Base-by-base conservation (phyloP, 1,139 yeast species). In the Taphrina wiesneri region DNA sequence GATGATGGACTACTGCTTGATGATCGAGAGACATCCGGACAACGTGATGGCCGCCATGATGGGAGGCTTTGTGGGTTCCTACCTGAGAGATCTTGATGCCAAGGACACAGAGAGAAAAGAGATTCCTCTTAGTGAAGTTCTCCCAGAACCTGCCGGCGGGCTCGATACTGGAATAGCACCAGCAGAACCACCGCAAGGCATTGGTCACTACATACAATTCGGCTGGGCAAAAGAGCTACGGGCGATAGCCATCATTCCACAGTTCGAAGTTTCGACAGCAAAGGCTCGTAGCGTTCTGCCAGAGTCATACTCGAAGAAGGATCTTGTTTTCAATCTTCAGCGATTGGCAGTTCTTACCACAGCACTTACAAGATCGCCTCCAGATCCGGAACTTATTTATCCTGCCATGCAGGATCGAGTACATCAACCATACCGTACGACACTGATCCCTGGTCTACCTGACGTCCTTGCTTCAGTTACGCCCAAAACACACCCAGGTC, bases 1-100 rank as follows among this genome's bases (percentile, higher is more conserved):
- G 72, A 83, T 93, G 86, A 81, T 93, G 74, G 99, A 93, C 77
- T 93, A 89, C 79, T 90, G 97, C 76, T 82, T 93, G 72, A 89
- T 93, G 92, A 92, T 93, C 72, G 99, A 93, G 79, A 86, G 98
- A 75, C 99, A 93, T 74, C 99, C 99, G 39, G 99, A 93, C 77
- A 93, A 93, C 77, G 92, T 93, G 74, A 92, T 97, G 25, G 99
- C 99, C 41, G 97, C 99, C 54, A 90, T 93, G 97, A 87, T 92
- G 85, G 99, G 99, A 67, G 98, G 99, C 3, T 93, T 93, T 77
- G 96, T 92, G 46, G 99, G 99, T 43, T 90, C 97, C 0, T 93
- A 89, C 77, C 82, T 93, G 74, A 85, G 96, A 73, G 96, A 90
- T 70, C 80, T 93, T 69, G 80, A 85, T 39, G 85, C 86, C 3